phyloP scores from a whole-genome alignment of 768 basidiomycete species.

The Auriscalpium orientale region DNA sequence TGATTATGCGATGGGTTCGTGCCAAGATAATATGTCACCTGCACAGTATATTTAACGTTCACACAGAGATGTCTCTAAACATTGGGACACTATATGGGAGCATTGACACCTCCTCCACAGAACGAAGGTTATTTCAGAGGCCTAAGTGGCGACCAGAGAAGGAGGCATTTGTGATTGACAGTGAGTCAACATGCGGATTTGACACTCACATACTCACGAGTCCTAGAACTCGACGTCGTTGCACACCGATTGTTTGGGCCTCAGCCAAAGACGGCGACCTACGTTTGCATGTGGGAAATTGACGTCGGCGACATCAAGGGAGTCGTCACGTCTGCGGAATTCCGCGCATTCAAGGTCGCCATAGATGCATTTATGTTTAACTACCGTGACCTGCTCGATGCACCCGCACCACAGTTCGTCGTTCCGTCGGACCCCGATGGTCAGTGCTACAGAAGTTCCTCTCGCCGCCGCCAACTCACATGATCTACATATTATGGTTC shows the following conservation, averaged over 20 bases:
- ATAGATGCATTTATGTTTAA: slow-evolving; percentile 56
- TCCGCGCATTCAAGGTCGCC: slow-evolving; percentile 42
- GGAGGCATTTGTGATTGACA: slow-evolving; percentile 42
- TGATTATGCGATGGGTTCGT: slow-evolving; percentile 80
- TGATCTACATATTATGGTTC: slow-evolving; percentile 3
- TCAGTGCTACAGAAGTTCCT: slow-evolving; percentile 26
- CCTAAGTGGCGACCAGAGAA: slow-evolving; percentile 15
- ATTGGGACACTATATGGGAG: slow-evolving; percentile 49
- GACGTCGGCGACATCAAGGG: slow-evolving; percentile 57
- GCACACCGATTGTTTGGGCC: slow-evolving; percentile 88
- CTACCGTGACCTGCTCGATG: slow-evolving; percentile 70
- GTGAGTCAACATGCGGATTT: slow-evolving; percentile 19
- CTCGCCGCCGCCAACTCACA: background rate
- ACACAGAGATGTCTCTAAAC: slow-evolving; percentile 30
- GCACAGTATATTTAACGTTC: slow-evolving; percentile 1
- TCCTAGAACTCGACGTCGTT: slow-evolving; percentile 63
- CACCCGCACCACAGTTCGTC: slow-evolving; percentile 64
- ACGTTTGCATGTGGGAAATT: slow-evolving; percentile 92
- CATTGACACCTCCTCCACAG: slow-evolving; percentile 40
- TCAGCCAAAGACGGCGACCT: slow-evolving; percentile 74
- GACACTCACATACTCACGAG: background rate
- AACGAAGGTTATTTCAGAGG: slow-evolving; percentile 28
- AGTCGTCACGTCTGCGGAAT: slow-evolving; percentile 46
- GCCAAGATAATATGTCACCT: background rate
- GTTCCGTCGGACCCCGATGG: slow-evolving; percentile 71